phyloP scores from a whole-genome alignment of 768 basidiomycete species.

The Mycena haematopus region DNA sequence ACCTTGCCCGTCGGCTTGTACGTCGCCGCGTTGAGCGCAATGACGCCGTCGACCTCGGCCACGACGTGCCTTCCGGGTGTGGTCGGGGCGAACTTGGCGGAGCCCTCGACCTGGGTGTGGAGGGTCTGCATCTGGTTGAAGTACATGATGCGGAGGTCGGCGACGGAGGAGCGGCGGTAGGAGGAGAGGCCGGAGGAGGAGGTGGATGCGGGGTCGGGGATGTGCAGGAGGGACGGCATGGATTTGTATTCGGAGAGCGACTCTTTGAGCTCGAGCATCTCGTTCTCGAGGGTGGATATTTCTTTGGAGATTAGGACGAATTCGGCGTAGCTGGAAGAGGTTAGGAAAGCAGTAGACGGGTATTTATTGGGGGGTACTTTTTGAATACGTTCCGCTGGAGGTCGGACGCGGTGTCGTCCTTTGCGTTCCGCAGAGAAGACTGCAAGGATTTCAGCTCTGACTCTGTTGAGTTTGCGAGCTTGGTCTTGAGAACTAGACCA shows the following conservation, averaged over 20 bases:
- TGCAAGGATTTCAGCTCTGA: slow-evolving; percentile 79
- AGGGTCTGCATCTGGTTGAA: slow-evolving; percentile 93
- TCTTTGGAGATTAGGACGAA: slow-evolving; percentile 98
- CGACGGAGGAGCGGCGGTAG: slow-evolving; percentile 86
- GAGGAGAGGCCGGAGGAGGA: slow-evolving; percentile 51
- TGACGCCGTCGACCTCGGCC: slow-evolving; percentile 81
- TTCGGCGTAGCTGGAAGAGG: slow-evolving; percentile 81
- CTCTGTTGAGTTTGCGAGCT: slow-evolving; percentile 89
- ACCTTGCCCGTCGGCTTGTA: slow-evolving; percentile 91
- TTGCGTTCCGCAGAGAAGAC: slow-evolving; percentile 73
- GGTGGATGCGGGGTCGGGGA: slow-evolving; percentile 79
- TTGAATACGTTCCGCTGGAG: slow-evolving; percentile 94
- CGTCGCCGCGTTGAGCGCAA: slow-evolving; percentile 90
- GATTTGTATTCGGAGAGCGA: slow-evolving; percentile 93
- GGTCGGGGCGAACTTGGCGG: slow-evolving; percentile 92
- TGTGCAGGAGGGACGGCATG: slow-evolving; percentile 91
- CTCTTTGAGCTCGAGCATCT: slow-evolving; percentile 97
- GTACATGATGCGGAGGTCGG: slow-evolving; percentile 92
- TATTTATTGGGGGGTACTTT: slow-evolving; percentile 60
- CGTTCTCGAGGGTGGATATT: slow-evolving; percentile 94
- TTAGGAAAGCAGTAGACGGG: slow-evolving; percentile 9
- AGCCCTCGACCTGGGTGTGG: slow-evolving; percentile 91
- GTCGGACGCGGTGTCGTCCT: slow-evolving; percentile 77
- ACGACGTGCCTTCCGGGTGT: slow-evolving; percentile 92
- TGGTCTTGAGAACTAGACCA: slow-evolving; percentile 73